phyloP scores from a whole-genome alignment of 2,329 filamentous ascomycete genomes.

The Myriosclerotinia curreyana region DNA sequence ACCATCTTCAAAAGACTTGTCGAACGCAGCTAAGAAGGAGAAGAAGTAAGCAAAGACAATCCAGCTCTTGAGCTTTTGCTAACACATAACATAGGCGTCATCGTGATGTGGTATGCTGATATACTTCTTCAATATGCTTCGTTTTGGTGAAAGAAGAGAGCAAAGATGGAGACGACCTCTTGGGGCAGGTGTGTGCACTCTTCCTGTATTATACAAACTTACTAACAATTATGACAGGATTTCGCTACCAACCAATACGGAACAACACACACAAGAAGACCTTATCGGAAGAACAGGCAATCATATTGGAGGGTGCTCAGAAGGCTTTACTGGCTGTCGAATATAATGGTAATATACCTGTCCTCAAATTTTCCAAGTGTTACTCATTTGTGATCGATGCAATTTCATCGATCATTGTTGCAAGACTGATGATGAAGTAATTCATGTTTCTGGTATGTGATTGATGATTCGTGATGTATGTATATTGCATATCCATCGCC shows the following conservation, averaged over 20 bases:
- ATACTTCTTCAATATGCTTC: too few species aligned
- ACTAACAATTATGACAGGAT: neutral
- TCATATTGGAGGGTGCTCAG: neutral
- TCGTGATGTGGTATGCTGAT: too few species aligned
- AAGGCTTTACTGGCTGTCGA: neutral
- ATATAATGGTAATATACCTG: neutral
- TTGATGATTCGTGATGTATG: neutral
- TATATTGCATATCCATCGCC: neutral
- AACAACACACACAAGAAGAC: neutral
- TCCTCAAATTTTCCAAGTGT: neutral
- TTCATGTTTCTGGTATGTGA: constrained; percentile 3
- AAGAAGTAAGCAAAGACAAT: neutral
- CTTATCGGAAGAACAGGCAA: neutral
- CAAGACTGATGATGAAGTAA: neutral
- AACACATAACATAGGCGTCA: too few species aligned
- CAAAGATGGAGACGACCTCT: neutral
- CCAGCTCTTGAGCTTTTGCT: too few species aligned
- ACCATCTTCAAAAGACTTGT: neutral
- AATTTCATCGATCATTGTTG: neutral
- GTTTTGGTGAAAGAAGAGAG: too few species aligned
- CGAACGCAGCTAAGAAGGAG: too few species aligned
- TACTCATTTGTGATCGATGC: neutral
- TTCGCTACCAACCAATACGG: neutral
- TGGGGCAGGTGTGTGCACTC: neutral
- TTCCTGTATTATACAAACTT: neutral